These are phyloP conservation scores for Yamadazyma buinensis DNA, from an alignment of 1,139 yeast species.

Conservation along the genomic window DNA sequence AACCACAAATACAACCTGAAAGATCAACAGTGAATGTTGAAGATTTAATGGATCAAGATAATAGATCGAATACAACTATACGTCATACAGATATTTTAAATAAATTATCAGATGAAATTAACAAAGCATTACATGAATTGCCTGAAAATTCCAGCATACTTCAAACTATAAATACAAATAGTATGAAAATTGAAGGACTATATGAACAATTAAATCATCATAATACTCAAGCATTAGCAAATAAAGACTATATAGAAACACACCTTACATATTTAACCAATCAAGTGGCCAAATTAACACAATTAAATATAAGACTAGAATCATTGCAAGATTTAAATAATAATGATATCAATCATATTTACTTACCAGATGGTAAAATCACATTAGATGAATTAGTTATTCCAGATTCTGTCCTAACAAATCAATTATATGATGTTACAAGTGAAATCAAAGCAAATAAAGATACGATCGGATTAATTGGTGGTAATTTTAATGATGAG, in stretches of 20 bases:
- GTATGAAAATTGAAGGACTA: slow-evolving; percentile 26
- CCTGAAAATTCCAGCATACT: slow-evolving; percentile 7
- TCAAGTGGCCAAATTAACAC: slow-evolving; percentile 25
- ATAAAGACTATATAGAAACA: slow-evolving; percentile 27
- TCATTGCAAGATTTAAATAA: slow-evolving; percentile 23
- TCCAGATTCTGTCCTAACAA: slow-evolving; percentile 40
- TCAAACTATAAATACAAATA: slow-evolving; percentile 15
- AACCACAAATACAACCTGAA: background rate
- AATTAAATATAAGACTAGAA: slow-evolving; percentile 23
- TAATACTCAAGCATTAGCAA: slow-evolving; percentile 35
- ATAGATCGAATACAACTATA: slow-evolving; percentile 1
- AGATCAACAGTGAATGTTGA: slow-evolving; percentile 1
- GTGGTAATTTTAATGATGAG: slow-evolving; percentile 43
- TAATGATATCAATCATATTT: slow-evolving; percentile 17
- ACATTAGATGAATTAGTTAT: slow-evolving; percentile 34
- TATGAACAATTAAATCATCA: slow-evolving; percentile 34
- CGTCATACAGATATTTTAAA: slow-evolving; percentile 8
- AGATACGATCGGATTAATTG: slow-evolving; percentile 59
- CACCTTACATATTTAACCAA: slow-evolving; percentile 32
- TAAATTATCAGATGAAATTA: slow-evolving; percentile 22
- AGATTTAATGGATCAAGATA: slow-evolving; percentile 21
- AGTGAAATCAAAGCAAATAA: slow-evolving; percentile 67
- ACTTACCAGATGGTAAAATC: slow-evolving; percentile 15
- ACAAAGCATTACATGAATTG: slow-evolving; percentile 16
- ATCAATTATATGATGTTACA: slow-evolving; percentile 57